These are phyloP conservation scores for Colletotrichum magnum DNA, from an alignment of 2,329 filamentous ascomycete genomes.

Conservation along the genomic window DNA sequence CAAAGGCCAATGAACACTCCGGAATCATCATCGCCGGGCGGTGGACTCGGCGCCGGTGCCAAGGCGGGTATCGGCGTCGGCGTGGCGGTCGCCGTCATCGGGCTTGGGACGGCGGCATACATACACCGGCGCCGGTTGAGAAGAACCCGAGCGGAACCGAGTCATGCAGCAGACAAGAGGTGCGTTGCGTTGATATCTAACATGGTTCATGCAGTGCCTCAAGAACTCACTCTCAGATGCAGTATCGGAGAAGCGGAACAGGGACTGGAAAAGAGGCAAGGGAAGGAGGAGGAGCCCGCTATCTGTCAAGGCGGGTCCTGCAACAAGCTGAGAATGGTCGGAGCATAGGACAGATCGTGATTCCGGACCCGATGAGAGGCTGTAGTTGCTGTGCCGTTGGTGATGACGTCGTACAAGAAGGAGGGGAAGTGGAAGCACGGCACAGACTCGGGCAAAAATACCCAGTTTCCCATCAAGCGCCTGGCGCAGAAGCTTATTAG, in stretches of 20 bases:
- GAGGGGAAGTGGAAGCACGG: not conserved
- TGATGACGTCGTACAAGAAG: no score
- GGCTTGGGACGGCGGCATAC: slow-evolving; percentile 21
- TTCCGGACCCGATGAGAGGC: not conserved
- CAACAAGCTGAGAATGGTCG: slow-evolving; percentile 16
- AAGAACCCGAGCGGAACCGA: not conserved
- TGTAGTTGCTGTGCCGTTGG: not conserved
- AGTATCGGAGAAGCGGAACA: not conserved
- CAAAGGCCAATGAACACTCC: not conserved
- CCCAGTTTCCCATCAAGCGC: not conserved
- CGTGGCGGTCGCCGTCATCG: slow-evolving; percentile 17
- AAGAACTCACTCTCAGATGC: no score
- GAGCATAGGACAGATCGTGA: not conserved
- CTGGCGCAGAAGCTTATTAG: slow-evolving; percentile 14
- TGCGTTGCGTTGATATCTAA: not conserved
- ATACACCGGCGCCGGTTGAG: slow-evolving; percentile 6
- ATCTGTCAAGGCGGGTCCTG: slow-evolving; percentile 30
- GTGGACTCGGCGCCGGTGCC: slow-evolving; percentile 24
- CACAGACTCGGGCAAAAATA: not conserved
- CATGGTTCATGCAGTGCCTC: no score
- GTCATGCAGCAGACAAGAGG: not conserved
- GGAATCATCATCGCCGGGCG: not conserved
- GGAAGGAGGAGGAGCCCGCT: not conserved
- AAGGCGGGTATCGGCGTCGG: slow-evolving; percentile 34
- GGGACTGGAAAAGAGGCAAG: not conserved